Conservation (phyloP, 306 rosid species). For the Castanea mollissima region DNA sequence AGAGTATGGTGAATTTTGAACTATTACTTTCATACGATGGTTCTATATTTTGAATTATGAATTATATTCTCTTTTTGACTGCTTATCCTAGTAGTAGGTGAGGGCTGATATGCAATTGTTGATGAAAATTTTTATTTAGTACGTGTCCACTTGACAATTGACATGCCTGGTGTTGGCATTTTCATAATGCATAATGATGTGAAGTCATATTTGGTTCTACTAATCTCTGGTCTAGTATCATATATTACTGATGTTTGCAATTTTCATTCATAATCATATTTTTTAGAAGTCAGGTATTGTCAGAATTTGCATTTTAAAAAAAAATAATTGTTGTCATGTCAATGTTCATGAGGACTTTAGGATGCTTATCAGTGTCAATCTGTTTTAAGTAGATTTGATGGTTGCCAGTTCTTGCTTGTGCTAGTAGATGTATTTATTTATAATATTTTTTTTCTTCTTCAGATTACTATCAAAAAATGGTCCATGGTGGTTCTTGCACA, state of each 20-base stretch:
- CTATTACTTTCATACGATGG: conserved; percentile 7
- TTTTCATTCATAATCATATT: neutral
- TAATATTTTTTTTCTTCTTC: conserved; percentile 30
- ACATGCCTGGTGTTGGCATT: neutral
- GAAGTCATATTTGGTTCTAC: neutral
- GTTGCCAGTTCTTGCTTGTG: conserved; percentile 8
- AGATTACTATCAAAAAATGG: conserved; percentile 78
- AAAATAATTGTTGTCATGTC: neutral
- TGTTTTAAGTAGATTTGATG: neutral
- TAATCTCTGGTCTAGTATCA: neutral
- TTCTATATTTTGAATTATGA: neutral
- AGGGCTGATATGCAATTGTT: neutral
- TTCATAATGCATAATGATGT: neutral
- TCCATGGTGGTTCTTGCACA: conserved; percentile 93
- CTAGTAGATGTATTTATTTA: neutral
- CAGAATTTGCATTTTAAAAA: neutral
- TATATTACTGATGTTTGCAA: neutral
- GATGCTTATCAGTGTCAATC: neutral
- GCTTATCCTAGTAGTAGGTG: neutral
- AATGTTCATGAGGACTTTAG: neutral
- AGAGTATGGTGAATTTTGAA: too few species aligned
- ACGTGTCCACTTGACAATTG: neutral
- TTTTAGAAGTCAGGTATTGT: neutral
- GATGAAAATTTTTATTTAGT: neutral
- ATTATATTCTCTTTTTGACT: neutral